Evolutionary conservation across 257 asterid genomes (phyloP).

Genomic region (Solanum chiquidenum): DNA sequence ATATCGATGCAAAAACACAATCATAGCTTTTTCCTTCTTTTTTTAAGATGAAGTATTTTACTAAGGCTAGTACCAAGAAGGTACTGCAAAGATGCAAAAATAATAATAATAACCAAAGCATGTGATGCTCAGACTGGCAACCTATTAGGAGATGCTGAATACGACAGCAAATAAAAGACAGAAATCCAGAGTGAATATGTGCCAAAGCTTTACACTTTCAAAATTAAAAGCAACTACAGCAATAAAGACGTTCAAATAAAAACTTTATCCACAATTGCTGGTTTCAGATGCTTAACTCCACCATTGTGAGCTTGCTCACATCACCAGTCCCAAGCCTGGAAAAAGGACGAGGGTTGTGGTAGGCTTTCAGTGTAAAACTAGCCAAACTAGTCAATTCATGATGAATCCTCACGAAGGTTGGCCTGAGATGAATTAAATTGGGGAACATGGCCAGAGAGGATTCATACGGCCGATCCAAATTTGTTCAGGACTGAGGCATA

Average conservation of each 20-base stretch:
- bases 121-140: not conserved
- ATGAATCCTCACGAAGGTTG: not conserved
- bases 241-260: not conserved
- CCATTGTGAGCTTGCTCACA: not conserved
- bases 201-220: not conserved
- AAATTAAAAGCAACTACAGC: not conserved
- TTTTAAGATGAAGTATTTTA: not conserved
- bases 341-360: not conserved
- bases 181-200: not conserved
- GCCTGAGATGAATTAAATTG: not conserved
- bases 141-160: not conserved
- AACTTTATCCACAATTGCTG: not conserved
- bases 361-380: not conserved
- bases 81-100: not conserved
- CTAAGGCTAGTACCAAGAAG: not conserved
- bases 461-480: not conserved
- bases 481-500: not conserved
- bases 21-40: not conserved
- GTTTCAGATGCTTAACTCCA: not conserved
- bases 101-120: not conserved
- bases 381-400: not conserved
- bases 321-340: not conserved
- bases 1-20: not conserved
- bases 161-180: not conserved
- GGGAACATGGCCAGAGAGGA: not conserved